Conservation (phyloP, 2,329 filamentous ascomycete species). For the Fusarium denticulatum region DNA sequence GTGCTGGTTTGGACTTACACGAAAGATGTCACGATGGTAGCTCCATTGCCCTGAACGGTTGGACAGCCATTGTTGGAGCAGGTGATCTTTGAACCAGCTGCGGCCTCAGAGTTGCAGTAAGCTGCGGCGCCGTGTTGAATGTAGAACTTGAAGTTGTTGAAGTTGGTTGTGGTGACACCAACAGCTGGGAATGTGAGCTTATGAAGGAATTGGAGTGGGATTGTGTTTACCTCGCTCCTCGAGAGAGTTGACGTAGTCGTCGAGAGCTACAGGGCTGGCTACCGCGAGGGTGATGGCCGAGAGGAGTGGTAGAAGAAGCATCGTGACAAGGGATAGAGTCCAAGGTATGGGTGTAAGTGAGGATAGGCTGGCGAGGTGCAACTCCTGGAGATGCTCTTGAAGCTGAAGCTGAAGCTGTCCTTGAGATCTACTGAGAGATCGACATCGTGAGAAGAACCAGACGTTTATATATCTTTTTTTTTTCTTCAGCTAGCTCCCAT, state of each 20-base stretch:
- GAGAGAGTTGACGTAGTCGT: slow-evolving; percentile 42
- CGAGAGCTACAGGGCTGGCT: slow-evolving; percentile 41
- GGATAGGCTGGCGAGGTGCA: background rate
- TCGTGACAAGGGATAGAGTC: slow-evolving; percentile 10
- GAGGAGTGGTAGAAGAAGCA: slow-evolving; percentile 42
- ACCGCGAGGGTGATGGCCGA: slow-evolving; percentile 41
- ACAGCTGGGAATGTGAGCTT: slow-evolving; percentile 6
- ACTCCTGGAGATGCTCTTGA: slow-evolving; percentile 2
- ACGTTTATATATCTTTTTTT: slow-evolving; percentile 20
- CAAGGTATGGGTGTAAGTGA: background rate
- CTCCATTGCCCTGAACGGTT: slow-evolving; percentile 54
- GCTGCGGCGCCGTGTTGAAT: slow-evolving; percentile 62
- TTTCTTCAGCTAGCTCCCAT: slow-evolving; percentile 1
- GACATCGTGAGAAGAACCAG: slow-evolving; percentile 9
- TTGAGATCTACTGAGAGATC: slow-evolving; percentile 18
- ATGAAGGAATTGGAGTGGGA: background rate
- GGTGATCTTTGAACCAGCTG: slow-evolving; percentile 51
- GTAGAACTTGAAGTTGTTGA: slow-evolving; percentile 58
- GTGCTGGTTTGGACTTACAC: slow-evolving; percentile 43
- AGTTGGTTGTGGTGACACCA: slow-evolving; percentile 35
- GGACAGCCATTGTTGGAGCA: slow-evolving; percentile 59
- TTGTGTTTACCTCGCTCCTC: slow-evolving; percentile 48
- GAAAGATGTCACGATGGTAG: slow-evolving; percentile 56
- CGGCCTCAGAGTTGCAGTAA: slow-evolving; percentile 62
- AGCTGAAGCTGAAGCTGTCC: slow-evolving; percentile 1